Evolutionary conservation across 2,329 filamentous ascomycete genomes (phyloP).

Genomic region (Neurospora sp.): DNA sequence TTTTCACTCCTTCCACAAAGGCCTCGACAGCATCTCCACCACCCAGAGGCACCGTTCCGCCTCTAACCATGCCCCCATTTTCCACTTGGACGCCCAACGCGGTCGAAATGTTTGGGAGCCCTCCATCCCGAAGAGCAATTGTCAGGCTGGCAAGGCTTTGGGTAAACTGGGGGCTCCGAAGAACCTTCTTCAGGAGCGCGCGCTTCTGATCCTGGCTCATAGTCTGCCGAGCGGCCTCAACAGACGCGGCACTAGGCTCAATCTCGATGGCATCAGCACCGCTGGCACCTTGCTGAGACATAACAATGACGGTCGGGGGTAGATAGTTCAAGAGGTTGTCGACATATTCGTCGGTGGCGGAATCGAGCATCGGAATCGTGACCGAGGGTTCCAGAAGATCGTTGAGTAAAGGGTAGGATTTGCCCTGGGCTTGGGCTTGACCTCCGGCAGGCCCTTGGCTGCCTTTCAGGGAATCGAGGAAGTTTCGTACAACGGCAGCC

Average conservation of each 20-base stretch:
- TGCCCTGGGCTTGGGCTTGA: constrained; percentile 29
- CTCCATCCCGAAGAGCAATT: constrained; percentile 80
- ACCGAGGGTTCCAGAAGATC: constrained; percentile 72
- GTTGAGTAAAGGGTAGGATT: constrained; percentile 70
- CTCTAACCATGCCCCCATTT: constrained; percentile 72
- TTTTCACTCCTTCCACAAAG: constrained; percentile 83
- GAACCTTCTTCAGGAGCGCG: constrained; percentile 65
- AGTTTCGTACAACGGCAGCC: constrained; percentile 72
- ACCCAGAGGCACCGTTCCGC: constrained; percentile 73
- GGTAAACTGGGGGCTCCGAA: constrained; percentile 82
- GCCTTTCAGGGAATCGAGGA: constrained; percentile 71
- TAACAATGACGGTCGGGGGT: constrained; percentile 66
- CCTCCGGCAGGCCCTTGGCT: constrained; percentile 30
- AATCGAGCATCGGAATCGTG: constrained; percentile 67
- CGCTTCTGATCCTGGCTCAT: constrained; percentile 71
- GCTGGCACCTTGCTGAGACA: constrained; percentile 58
- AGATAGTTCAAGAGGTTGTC: constrained; percentile 69
- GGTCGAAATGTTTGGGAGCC: constrained; percentile 79
- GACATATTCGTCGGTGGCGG: constrained; percentile 52
- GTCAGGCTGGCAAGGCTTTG: constrained; percentile 81
- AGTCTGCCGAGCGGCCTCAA: constrained; percentile 63
- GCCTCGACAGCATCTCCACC: constrained; percentile 83
- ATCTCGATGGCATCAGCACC: constrained; percentile 40
- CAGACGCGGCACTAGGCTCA: constrained; percentile 58
- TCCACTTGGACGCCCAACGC: constrained; percentile 71